Evolutionary conservation across 148 eudicot species (phyloP), one percentile per base, ranked within the genome.

Genomic region (Pouteria glomerata): DNA sequence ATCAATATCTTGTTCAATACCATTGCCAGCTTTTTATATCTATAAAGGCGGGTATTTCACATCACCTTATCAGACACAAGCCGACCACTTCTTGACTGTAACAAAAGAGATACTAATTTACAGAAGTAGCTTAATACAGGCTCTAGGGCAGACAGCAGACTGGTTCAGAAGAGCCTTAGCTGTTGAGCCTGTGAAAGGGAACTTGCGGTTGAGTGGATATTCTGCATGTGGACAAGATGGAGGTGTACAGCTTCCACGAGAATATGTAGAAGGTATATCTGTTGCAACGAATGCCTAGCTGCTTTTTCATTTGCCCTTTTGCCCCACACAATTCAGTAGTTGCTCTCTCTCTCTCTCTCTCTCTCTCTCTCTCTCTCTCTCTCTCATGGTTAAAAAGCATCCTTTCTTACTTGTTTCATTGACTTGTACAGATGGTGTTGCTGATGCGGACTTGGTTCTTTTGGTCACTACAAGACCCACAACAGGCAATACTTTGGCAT

Each of bases 201-300:
- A 90, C 80, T 88, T 95, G 78, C 86, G 93, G 75, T 71, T 95
- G 80, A 95, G 98, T 86, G 98, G 98, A 72, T 95, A 95, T 78
- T 95, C 98, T 67, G 97, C 98, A 45, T 95, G 98, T 84, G 98
- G 98, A 44, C 98, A 95, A 84, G 98, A 95, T 74, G 99, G 99
- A 62, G 99, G 99, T 12, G 99, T 95, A 55, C 97, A 91, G 74
- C 97, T 95, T 72, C 99, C 99, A 59, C 79, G 96, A 50, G 84
- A 90, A 82, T 95, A 91, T 74, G 87, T 95, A 12, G 99, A 95
- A 86, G 99, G 99, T 95, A 83, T 37, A 5, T 60, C 52, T 72
- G 33, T 74, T 73, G 31, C 50, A 61, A 57, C 34, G 41, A 42
- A 44, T 44, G 42, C 13, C 8, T 4, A 31, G 33, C 39, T 24